Evolutionary conservation across 768 basidiomycete species (phyloP), one percentile per base, ranked within the genome.

Genomic region (Sporobolomyces pararoseus): DNA sequence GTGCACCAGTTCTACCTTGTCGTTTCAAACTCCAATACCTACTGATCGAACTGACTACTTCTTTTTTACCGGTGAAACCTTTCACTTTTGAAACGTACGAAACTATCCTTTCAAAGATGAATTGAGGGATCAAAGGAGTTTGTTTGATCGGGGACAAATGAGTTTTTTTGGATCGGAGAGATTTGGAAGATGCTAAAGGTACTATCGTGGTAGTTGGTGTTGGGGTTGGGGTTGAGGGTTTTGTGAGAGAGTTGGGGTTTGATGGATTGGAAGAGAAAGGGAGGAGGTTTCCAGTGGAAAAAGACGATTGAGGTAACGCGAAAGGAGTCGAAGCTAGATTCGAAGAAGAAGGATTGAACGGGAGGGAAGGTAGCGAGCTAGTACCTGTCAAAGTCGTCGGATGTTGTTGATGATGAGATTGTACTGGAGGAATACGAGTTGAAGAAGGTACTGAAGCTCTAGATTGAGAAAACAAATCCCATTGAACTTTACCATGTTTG

Each of bases 1-100:
- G 95, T 13, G 96, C 96, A 6, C 96, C 96, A 47, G 95, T 80
- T 70, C 96, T 84, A 2, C 87, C 91, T 78, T 98, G 95, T 6
- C 96, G 83, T 81, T 99, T 98, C 79, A 99, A 79, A 80, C 96
- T 97, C 96, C 96, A 99, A 77, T 97, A 99, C 76, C 86, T 85
- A 76, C 90, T 94, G 37, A 93, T 83, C 76, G 86, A 79, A 55
- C 86, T 84, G 17, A 98, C 80, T 64, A 94, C 90, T 52, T 89
- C 88, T 4, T 80, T 75, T 77, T 89, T 91, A 78, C 90, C 91
- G 70, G 88, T 82, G 6, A 96, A 81, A 4, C 59, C 59, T 37
- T 79, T 82, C 49, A 95, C 82, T 74, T 86, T 87, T 44, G 79
- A 78, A 44, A 90, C 86, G 75, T 98, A 97, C 61, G 84, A 83